A percentile compares a stretch with the other conserved stretches of the same genome.
These are phyloP conservation scores for Malus sieversii DNA, from an alignment of 306 rosid genomes.

Conservation along the genomic window DNA sequence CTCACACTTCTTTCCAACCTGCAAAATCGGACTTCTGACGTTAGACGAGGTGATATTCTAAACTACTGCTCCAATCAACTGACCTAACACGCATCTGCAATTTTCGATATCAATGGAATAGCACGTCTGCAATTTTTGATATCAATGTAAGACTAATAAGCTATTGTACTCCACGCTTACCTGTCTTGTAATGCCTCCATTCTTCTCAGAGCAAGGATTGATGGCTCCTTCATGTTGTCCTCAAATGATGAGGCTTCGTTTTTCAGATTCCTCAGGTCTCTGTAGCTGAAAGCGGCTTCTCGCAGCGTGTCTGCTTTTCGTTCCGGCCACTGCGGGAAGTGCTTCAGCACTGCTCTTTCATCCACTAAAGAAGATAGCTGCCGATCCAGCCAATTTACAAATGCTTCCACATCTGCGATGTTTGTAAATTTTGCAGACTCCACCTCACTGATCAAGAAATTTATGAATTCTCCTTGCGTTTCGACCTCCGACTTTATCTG, in stretches of 20 bases:
- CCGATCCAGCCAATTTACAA: constrained; percentile 73
- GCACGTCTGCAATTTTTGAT: background rate
- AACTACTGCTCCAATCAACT: background rate
- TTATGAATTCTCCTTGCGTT: constrained; percentile 65
- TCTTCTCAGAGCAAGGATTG: constrained; percentile 45
- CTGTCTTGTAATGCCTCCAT: constrained; percentile 91
- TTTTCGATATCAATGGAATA: background rate
- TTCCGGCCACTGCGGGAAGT: constrained; percentile 90
- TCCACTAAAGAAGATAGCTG: constrained; percentile 71
- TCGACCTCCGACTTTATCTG: constrained; percentile 85
- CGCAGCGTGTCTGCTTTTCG: constrained; percentile 73
- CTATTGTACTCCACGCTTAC: constrained; percentile 42
- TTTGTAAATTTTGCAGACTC: constrained; percentile 43
- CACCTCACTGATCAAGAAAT: constrained; percentile 51
- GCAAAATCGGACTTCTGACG: constrained; percentile 10
- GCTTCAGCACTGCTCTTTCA: constrained; percentile 76
- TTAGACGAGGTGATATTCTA: no score
- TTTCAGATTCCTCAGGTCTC: constrained; percentile 68
- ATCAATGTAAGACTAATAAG: background rate
- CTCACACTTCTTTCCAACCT: constrained; percentile 75
- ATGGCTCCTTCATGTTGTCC: constrained; percentile 60
- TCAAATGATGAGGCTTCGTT: constrained; percentile 44
- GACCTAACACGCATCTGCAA: no score
- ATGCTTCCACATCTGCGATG: constrained; percentile 62
- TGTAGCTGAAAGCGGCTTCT: constrained; percentile 74